Evolutionary conservation across 2,329 filamentous ascomycete genomes (phyloP).

Genomic region (Camptophora hylomeconis): DNA sequence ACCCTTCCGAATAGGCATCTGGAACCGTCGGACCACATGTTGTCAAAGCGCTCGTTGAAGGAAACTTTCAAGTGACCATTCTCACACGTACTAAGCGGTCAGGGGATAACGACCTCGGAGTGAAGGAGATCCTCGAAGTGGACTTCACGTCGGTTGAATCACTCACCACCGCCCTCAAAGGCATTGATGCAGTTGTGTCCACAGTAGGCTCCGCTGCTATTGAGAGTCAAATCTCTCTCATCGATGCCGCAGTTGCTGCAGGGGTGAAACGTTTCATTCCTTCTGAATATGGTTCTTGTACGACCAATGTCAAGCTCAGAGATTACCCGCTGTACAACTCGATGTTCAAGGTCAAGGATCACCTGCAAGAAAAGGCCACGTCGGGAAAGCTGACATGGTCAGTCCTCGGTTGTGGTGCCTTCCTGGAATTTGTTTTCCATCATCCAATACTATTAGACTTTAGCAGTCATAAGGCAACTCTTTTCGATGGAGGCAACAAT

Average conservation of each 20-base stretch:
- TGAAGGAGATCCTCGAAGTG: slow-evolving; percentile 12
- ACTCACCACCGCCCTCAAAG: slow-evolving; percentile 15
- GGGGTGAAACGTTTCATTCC: slow-evolving; percentile 20
- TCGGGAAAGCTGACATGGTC: slow-evolving; percentile 19
- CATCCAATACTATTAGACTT: slow-evolving; percentile 32
- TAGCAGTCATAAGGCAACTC: slow-evolving; percentile 25
- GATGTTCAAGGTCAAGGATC: slow-evolving; percentile 18
- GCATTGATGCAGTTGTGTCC: slow-evolving; percentile 19
- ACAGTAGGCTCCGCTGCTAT: slow-evolving; percentile 20
- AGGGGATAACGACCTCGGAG: slow-evolving; percentile 1
- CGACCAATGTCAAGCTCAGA: slow-evolving; percentile 11
- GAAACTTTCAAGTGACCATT: slow-evolving; percentile 19
- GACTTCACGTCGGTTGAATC: slow-evolving; percentile 18
- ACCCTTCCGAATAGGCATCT: slow-evolving; percentile 10
- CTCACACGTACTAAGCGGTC: slow-evolving; percentile 14
- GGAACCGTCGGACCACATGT: slow-evolving; percentile 20
- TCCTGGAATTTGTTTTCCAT: slow-evolving; percentile 22
- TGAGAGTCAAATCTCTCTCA: slow-evolving; percentile 31
- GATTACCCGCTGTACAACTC: slow-evolving; percentile 17
- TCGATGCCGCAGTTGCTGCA: slow-evolving; percentile 19
- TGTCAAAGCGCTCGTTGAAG: slow-evolving; percentile 15
- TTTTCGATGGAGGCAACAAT: slow-evolving; percentile 39
- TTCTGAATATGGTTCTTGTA: slow-evolving; percentile 22
- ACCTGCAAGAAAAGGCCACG: slow-evolving; percentile 14
- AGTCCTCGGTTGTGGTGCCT: slow-evolving; percentile 18